These are phyloP conservation scores for Neopestalotiopsis sp. DNA, from an alignment of 2,329 filamentous ascomycete species.

Conservation along the genomic window DNA sequence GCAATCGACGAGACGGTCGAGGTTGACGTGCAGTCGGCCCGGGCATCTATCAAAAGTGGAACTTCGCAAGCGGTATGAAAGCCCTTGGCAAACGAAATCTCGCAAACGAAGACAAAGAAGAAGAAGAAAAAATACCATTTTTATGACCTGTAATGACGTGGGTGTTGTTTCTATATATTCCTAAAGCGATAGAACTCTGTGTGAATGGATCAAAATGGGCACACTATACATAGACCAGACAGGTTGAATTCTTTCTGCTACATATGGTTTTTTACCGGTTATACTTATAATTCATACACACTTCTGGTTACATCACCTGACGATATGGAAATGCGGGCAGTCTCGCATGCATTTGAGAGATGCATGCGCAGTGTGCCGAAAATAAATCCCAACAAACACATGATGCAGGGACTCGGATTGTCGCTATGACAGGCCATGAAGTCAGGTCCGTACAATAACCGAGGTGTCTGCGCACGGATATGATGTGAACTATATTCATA, in stretches of 20 bases:
- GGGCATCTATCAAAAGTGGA: neutral
- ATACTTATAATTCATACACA: neutral
- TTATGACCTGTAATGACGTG: neutral
- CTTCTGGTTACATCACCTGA: neutral
- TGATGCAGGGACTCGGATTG: no score
- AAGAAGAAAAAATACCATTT: neutral
- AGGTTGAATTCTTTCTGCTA: neutral
- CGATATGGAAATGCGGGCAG: neutral
- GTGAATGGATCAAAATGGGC: neutral
- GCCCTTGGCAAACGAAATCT: neutral
- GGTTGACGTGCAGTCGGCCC: neutral
- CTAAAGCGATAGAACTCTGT: neutral
- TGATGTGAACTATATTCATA: no score
- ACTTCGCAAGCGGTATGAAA: neutral
- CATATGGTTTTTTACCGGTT: neutral
- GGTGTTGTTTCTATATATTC: neutral
- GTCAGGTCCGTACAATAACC: no score
- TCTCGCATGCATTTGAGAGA: no score
- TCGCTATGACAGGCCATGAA: no score
- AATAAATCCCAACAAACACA: no score
- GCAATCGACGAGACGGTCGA: constrained; percentile 24
- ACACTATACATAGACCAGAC: neutral
- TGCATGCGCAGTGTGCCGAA: no score
- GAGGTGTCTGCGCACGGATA: no score
- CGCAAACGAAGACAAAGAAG: neutral